Evolutionary conservation across 306 rosid genomes (phyloP).

Genomic region (Inga laurina): DNA sequence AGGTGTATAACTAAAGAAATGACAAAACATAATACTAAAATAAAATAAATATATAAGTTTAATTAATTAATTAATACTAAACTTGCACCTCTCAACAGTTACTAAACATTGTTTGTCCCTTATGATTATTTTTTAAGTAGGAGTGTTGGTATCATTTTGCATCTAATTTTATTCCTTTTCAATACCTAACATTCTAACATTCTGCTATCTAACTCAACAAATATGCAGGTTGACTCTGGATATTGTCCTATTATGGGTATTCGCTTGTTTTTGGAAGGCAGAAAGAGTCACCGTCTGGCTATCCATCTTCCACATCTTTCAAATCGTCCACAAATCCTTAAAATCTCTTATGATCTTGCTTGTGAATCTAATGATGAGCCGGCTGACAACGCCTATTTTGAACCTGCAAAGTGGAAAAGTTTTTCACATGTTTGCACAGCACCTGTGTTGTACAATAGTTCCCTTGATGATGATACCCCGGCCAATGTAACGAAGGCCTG

Average conservation of each 20-base stretch:
- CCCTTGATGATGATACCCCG: conserved; percentile 43
- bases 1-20: neutral
- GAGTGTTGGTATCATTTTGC: neutral
- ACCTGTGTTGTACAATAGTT: conserved; percentile 47
- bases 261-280: conserved; percentile 68
- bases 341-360: conserved; percentile 39
- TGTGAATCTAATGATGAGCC: conserved; percentile 39
- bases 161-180: neutral
- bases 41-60: too few relatives aligned
- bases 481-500: conserved; percentile 64
- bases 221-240: conserved; percentile 58
- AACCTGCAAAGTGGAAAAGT: conserved; percentile 64
- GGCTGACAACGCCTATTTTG: conserved; percentile 47
- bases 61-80: too few relatives aligned
- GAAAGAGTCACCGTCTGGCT: conserved; percentile 57
- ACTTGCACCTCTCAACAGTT: neutral
- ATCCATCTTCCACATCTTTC: conserved; percentile 79
- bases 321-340: conserved; percentile 49
- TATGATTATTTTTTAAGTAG: neutral
- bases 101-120: neutral
- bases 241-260: conserved; percentile 65
- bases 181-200: neutral
- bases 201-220: conserved; percentile 23
- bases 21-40: neutral
- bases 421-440: conserved; percentile 67